Evolutionary conservation across 192 early-diverging fungal species (phyloP).

Genomic region (Phycomyces nitens): DNA sequence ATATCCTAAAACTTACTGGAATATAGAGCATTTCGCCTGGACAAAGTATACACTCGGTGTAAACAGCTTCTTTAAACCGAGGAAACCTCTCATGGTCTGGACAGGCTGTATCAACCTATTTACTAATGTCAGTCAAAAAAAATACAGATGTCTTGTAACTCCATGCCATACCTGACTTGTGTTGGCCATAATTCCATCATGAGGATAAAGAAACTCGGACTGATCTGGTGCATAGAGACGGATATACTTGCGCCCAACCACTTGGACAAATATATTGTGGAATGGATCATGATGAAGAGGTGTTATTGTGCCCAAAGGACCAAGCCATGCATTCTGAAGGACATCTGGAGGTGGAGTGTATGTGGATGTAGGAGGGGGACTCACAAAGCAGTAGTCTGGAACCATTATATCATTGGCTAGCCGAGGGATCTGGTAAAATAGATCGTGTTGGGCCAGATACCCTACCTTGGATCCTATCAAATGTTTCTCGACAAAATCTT

Average conservation of each 20-base stretch:
- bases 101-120: constrained; percentile 63
- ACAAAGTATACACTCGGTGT: constrained; percentile 64
- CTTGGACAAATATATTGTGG: constrained; percentile 82
- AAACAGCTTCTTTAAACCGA: constrained; percentile 50
- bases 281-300: constrained; percentile 82
- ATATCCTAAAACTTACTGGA: constrained; percentile 56
- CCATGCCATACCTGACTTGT: constrained; percentile 60
- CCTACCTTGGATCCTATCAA: constrained; percentile 26
- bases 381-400: constrained; percentile 70
- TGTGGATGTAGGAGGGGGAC: constrained; percentile 24
- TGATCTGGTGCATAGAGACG: constrained; percentile 66
- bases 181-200: constrained; percentile 55
- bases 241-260: constrained; percentile 79
- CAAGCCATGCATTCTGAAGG: constrained; percentile 75
- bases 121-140: neutral
- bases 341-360: constrained; percentile 42
- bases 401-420: constrained; percentile 65
- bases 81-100: constrained; percentile 58
- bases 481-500: constrained; percentile 62
- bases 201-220: constrained; percentile 58
- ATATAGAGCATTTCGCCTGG: constrained; percentile 86
- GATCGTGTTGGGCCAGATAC: constrained; percentile 87
- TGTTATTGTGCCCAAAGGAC: constrained; percentile 75
- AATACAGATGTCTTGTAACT: neutral
- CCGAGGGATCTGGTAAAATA: constrained; percentile 72